Evolutionary conservation across 495 filamentous ascomycete species (phyloP).

Genomic region (Mytilinidion resinicola): DNA sequence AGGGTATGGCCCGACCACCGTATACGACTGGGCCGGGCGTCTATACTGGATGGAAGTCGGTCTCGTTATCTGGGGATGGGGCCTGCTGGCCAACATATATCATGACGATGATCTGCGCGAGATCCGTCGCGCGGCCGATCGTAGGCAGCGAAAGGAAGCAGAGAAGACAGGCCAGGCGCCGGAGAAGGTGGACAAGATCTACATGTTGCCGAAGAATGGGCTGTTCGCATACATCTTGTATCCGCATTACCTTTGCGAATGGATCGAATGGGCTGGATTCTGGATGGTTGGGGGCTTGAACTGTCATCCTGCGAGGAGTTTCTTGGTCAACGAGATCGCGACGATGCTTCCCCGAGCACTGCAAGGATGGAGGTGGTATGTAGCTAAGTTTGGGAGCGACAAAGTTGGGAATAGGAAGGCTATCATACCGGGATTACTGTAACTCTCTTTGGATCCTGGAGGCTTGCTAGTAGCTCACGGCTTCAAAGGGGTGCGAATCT

Average conservation of each 20-base stretch:
- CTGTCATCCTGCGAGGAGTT: conserved; percentile 66
- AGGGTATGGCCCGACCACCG: conserved; percentile 62
- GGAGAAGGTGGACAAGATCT: conserved; percentile 65
- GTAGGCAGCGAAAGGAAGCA: conserved; percentile 41
- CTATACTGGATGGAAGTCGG: conserved; percentile 49
- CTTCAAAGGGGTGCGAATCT: too few relatives aligned
- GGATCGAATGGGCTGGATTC: conserved; percentile 92
- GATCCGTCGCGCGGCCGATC: conserved; percentile 58
- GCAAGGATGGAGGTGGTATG: conserved; percentile 80
- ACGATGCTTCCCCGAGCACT: conserved; percentile 89
- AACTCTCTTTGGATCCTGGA: too few relatives aligned
- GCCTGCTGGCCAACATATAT: conserved; percentile 74
- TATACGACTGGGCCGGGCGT: conserved; percentile 49
- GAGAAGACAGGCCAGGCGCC: conserved; percentile 34
- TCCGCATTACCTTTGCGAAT: conserved; percentile 91
- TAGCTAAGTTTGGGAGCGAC: conserved; percentile 75
- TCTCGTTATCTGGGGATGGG: conserved; percentile 56
- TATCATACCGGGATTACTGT: conserved; percentile 72
- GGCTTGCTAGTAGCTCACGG: too few relatives aligned
- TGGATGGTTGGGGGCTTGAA: conserved; percentile 57
- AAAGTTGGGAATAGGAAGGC: conserved; percentile 70
- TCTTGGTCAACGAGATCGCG: conserved; percentile 77
- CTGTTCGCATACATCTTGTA: conserved; percentile 78
- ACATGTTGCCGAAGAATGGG: conserved; percentile 77
- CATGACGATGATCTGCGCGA: conserved; percentile 74